Base-by-base conservation (phyloP, 2,329 filamentous ascomycete species). In the Juglanconis oblonga region DNA sequence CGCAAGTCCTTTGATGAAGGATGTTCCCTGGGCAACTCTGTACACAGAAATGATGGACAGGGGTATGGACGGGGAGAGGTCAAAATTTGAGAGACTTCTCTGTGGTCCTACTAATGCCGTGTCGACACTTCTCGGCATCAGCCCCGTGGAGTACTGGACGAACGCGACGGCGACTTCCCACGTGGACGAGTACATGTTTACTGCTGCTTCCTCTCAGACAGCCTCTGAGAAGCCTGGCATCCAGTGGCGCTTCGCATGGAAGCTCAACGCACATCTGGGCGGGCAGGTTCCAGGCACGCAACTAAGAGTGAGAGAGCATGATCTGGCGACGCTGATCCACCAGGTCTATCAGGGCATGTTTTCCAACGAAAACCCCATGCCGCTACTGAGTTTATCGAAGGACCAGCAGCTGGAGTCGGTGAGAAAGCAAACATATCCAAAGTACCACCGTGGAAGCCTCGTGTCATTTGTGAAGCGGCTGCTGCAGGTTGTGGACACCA, bases 71-170 rank as follows among this genome's bases (percentile, higher is more conserved):
- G 67, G 74, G 14, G 72, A 72, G n/a, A 67, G 63, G 9, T 63
- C 69, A 10, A 64, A 66, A 17, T 67, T 69, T 17, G 63, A 71
- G 17, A 17, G 38, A 5, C 44, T 60, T 14, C 38, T 62, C 2
- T 50, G 44, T 29, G 55, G 52, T 0, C 48, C 44, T 5, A 64
- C 68, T 1, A 72, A 83, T 60, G 73, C 78, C 0, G 68, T 74
- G 0, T 80, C 78, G 0, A 66, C 85, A 5, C 67, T 87, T 0
- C 68, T 87, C 3, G 84, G 83, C 0, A 64, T 87, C 36, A 73
- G 68, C 0, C 77, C 79, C 1, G 70, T 78, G 7, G 79, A 82
- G 63, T 80, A 77, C 65, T 83, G 76, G 76, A 81, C 81, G 2
- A 81, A 83, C 64, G 66, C 77, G 6, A 79, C 76, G 13, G 66